Percentiles rank a stretch among this genome's conserved stretches.
Evolutionary conservation across 805 yeast genomes (phyloP).

Genomic region (Candida peoriensis): DNA sequence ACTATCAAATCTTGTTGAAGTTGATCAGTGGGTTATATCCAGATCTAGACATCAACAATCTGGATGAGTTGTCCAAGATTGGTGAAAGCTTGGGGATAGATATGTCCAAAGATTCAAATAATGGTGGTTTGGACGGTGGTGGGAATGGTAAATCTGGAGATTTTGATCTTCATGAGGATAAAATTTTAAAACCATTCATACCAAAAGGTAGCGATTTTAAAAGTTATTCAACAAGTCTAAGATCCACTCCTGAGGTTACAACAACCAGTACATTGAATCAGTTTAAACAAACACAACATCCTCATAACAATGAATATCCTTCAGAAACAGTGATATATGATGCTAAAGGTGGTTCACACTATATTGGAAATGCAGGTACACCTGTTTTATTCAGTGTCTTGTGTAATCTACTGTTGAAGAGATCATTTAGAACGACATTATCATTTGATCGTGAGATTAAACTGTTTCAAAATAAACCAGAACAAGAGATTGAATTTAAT

Average conservation of each 20-base stretch:
- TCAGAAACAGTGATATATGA: slow-evolving; percentile 35
- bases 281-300: background rate
- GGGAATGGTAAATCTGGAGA: slow-evolving; percentile 7
- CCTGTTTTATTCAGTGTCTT: slow-evolving; percentile 38
- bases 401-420: slow-evolving; percentile 34
- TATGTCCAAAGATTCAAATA: slow-evolving; percentile 7
- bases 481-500: slow-evolving; percentile 4
- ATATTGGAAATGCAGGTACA: slow-evolving; percentile 42
- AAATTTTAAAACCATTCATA: slow-evolving; percentile 18
- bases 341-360: slow-evolving; percentile 41
- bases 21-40: slow-evolving; percentile 39
- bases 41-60: slow-evolving; percentile 37
- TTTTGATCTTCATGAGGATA: slow-evolving; percentile 17
- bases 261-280: background rate
- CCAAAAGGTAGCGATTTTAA: slow-evolving; percentile 9
- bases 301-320: slow-evolving; percentile 4
- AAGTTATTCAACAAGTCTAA: background rate
- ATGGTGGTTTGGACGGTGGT: slow-evolving; percentile 14
- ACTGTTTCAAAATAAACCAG: slow-evolving; percentile 13
- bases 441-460: slow-evolving; percentile 30
- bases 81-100: slow-evolving; percentile 19
- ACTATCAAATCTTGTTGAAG: slow-evolving; percentile 36
- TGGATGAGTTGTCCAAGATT: slow-evolving; percentile 34
- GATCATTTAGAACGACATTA: slow-evolving; percentile 30
- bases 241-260: background rate